A percentile compares a stretch with the other conserved stretches of the same genome.
phyloP scores from a whole-genome alignment of 768 basidiomycete species.

The Termitomyces sp. region DNA sequence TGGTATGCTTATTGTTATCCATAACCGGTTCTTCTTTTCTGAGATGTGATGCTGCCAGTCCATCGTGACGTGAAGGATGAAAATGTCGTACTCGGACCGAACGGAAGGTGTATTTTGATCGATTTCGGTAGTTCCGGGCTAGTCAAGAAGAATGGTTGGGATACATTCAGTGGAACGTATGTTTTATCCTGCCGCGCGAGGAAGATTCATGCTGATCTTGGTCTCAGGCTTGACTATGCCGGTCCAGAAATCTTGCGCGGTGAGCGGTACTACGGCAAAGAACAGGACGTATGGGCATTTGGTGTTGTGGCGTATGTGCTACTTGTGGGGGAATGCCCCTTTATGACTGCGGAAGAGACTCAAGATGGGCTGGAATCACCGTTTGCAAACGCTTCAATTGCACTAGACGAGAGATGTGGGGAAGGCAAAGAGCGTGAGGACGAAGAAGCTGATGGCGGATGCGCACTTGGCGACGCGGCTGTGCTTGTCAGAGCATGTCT shows the following conservation, averaged over 20 bases:
- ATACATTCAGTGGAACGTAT: slow-evolving; percentile 90
- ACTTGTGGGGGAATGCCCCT: slow-evolving; percentile 87
- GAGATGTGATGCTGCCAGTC: slow-evolving; percentile 37
- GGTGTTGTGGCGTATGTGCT: slow-evolving; percentile 97
- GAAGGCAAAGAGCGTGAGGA: slow-evolving; percentile 71
- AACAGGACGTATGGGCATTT: slow-evolving; percentile 98
- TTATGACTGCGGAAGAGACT: slow-evolving; percentile 86
- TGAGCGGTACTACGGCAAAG: slow-evolving; percentile 91
- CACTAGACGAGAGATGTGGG: slow-evolving; percentile 73
- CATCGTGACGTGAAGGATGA: slow-evolving; percentile 99
- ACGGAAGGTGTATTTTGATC: slow-evolving; percentile 85
- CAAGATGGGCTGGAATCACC: slow-evolving; percentile 77
- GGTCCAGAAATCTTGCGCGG: slow-evolving; percentile 95
- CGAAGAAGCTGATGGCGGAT: slow-evolving; percentile 77
- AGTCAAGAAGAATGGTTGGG: slow-evolving; percentile 80
- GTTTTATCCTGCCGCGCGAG: slow-evolving; percentile 24
- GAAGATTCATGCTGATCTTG: slow-evolving; percentile 5
- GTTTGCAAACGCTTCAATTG: slow-evolving; percentile 69
- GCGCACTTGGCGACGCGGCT: slow-evolving; percentile 78
- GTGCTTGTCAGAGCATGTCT: slow-evolving; percentile 82
- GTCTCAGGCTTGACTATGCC: slow-evolving; percentile 79
- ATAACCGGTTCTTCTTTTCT: neutral
- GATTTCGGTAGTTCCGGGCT: slow-evolving; percentile 95
- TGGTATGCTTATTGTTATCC: slow-evolving; percentile 41
- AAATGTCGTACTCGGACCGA: slow-evolving; percentile 80